Conservation (phyloP, 176 grass and related monocot genomes). For the Rhipidocladum racemiflorum region DNA sequence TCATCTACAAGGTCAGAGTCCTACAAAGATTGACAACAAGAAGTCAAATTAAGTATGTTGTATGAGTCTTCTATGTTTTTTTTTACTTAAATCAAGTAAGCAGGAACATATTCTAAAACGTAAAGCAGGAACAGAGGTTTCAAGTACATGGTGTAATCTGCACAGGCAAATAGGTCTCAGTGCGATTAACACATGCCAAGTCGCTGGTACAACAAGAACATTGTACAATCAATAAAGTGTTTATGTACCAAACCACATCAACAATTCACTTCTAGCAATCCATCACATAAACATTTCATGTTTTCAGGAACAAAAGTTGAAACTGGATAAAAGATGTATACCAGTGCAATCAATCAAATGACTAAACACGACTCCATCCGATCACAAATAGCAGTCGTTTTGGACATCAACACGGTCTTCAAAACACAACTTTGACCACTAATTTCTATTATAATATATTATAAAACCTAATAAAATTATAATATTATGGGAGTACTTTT, state of each 20-base stretch:
- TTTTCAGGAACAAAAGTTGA: conserved; percentile 14
- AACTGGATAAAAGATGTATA: background rate
- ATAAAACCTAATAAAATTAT: too few species aligned
- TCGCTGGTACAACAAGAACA: background rate
- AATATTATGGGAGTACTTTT: too few species aligned
- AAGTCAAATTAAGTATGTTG: conserved; percentile 14
- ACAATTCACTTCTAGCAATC: conserved; percentile 20
- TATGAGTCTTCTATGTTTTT: background rate
- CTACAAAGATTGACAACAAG: conserved; percentile 42
- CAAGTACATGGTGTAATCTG: background rate
- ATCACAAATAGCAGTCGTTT: too few species aligned
- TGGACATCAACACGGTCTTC: too few species aligned
- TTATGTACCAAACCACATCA: conserved; percentile 4
- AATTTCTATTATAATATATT: too few species aligned
- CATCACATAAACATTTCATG: background rate
- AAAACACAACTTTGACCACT: too few species aligned
- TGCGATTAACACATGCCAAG: background rate
- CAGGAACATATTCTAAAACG: background rate
- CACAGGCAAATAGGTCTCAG: background rate
- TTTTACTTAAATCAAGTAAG: conserved; percentile 28
- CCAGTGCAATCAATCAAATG: background rate
- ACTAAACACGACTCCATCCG: too few species aligned
- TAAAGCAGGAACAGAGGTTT: conserved; percentile 4
- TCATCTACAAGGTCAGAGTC: conserved; percentile 25
- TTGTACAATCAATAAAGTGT: conserved; percentile 5